These are phyloP conservation scores for Asterochloris sp. DNA, from an alignment of 139 green algal species.

Conservation along the genomic window DNA sequence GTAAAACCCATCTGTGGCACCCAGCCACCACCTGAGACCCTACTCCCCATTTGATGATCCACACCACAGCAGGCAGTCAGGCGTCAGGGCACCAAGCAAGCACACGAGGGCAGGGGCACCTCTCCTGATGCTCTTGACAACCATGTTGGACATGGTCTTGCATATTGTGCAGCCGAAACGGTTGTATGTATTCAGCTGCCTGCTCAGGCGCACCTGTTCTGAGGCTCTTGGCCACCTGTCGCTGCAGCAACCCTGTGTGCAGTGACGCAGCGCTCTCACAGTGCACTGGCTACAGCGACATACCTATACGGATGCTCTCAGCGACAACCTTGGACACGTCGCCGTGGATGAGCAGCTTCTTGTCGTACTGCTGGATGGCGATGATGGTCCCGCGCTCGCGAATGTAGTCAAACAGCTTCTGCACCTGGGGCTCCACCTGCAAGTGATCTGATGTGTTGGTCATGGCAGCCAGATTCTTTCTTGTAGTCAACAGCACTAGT, in stretches of 20 bases:
- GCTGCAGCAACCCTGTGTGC: not conserved
- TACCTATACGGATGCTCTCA: constrained; percentile 31
- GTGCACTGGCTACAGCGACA: not conserved
- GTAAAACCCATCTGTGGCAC: no score
- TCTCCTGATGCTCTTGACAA: no score
- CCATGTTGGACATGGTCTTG: no score
- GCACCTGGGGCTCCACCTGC: constrained; percentile 32
- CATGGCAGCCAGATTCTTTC: no score
- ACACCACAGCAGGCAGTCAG: no score
- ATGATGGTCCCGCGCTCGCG: constrained; percentile 38
- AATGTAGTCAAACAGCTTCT: constrained; percentile 55
- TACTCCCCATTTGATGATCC: no score
- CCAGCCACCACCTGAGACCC: no score
- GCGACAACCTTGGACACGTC: constrained; percentile 40
- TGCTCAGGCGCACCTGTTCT: not conserved
- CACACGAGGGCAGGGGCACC: no score
- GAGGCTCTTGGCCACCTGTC: no score
- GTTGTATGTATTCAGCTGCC: not conserved
- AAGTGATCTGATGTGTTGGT: not conserved
- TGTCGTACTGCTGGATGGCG: constrained; percentile 34
- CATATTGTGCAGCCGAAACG: no score
- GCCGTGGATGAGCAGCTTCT: constrained; percentile 29
- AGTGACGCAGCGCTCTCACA: not conserved
- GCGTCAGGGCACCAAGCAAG: no score
- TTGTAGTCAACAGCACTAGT: no score